A percentile compares a stretch with the other conserved stretches of the same genome.
Conservation (phyloP, 768 basidiomycete species). For the Hortiboletus flavorubellus region DNA sequence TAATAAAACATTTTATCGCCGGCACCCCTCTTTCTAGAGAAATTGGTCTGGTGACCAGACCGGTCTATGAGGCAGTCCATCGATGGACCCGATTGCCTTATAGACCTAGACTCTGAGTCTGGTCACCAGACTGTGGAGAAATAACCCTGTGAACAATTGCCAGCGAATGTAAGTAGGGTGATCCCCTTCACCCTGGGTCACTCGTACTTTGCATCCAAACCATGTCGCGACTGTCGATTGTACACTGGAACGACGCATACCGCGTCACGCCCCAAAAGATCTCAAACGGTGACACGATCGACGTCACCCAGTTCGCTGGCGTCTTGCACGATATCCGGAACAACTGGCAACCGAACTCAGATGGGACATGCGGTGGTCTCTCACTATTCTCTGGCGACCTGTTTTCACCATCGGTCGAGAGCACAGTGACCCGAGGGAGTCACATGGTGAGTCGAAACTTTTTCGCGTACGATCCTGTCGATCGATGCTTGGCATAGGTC, state of each 20-base stretch:
- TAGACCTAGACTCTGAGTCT: too few relatives aligned
- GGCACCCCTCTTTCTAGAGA: too few relatives aligned
- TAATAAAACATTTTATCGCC: too few relatives aligned
- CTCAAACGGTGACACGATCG: constrained; percentile 60
- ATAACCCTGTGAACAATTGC: too few relatives aligned
- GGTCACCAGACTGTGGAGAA: too few relatives aligned
- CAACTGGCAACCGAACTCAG: constrained; percentile 47
- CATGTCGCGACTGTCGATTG: constrained; percentile 43
- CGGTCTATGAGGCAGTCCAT: too few relatives aligned
- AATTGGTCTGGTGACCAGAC: too few relatives aligned
- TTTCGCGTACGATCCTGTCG: neutral
- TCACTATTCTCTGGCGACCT: constrained; percentile 87
- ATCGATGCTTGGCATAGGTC: constrained; percentile 45
- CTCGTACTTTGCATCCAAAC: neutral
- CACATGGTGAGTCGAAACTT: constrained; percentile 63
- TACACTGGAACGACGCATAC: constrained; percentile 85
- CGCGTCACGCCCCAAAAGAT: constrained; percentile 75
- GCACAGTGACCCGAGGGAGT: constrained; percentile 82
- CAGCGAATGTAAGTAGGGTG: constrained; percentile 1
- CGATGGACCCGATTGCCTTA: too few relatives aligned
- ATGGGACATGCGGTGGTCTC: constrained; percentile 65
- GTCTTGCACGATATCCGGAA: constrained; percentile 61
- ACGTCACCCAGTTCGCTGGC: constrained; percentile 80
- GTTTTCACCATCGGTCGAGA: constrained; percentile 85
- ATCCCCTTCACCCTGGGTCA: neutral